phyloP scores from a whole-genome alignment of 768 basidiomycete species.

The Trametes gibbosa region DNA sequence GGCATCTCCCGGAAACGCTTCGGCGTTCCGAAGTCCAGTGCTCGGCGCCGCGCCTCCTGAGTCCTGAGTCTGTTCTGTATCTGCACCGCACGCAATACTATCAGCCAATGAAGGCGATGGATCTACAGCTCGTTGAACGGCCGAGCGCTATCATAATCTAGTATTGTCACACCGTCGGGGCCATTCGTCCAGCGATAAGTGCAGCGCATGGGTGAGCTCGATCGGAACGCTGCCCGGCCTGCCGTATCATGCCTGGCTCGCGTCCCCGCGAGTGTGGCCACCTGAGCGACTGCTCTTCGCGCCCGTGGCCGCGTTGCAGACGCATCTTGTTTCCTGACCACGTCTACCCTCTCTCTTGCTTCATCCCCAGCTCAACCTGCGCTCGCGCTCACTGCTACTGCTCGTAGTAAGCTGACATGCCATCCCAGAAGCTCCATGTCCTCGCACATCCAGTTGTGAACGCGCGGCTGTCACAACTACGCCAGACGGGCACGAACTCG shows the following conservation, averaged over 20 bases:
- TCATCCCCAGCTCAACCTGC: background rate
- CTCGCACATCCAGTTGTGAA: slow-evolving; percentile 73
- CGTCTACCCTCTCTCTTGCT: background rate
- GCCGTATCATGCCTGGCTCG: background rate
- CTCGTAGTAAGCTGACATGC: slow-evolving; percentile 24
- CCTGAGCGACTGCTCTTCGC: background rate
- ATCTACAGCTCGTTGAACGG: background rate
- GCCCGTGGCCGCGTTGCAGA: background rate
- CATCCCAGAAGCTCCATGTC: slow-evolving; percentile 42
- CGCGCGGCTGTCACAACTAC: slow-evolving; percentile 68
- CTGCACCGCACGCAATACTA: too few relatives aligned
- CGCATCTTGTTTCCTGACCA: background rate
- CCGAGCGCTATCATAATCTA: background rate
- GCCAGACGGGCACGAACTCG: slow-evolving; percentile 54
- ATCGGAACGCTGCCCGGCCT: background rate
- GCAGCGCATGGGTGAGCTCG: background rate
- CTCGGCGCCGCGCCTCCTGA: too few relatives aligned
- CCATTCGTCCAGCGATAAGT: background rate
- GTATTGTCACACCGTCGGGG: background rate
- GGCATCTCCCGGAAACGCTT: background rate
- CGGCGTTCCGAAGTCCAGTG: background rate
- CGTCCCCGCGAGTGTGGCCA: background rate
- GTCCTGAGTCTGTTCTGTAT: too few relatives aligned
- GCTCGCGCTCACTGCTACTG: background rate
- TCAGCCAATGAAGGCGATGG: too few relatives aligned